phyloP scores from a whole-genome alignment of 139 green algal genomes.

The Chlorella vulgaris region DNA sequence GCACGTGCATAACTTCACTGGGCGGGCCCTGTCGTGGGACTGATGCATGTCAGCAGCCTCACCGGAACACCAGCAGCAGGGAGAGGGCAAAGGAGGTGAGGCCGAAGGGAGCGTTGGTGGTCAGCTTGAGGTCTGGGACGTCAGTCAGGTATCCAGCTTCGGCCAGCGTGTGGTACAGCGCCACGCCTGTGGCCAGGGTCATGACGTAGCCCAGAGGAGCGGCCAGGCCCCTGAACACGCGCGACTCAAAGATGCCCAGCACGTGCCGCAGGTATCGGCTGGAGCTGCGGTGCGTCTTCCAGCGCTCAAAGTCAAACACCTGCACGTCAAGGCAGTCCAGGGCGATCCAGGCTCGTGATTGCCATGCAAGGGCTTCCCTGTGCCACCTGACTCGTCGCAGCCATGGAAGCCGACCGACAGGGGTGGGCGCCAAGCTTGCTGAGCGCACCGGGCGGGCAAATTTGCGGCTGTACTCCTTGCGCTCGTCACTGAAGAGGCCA shows the following conservation, averaged over 20 bases:
- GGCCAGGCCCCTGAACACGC: slow-evolving; percentile 16
- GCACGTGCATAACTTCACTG: no score
- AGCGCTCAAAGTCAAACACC: slow-evolving; percentile 36
- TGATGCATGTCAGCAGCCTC: not conserved
- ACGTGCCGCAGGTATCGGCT: slow-evolving; percentile 31
- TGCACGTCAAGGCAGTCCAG: not conserved
- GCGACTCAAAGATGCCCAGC: slow-evolving; percentile 14
- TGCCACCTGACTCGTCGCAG: no score
- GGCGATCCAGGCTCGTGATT: no score
- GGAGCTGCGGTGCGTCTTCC: slow-evolving; percentile 26
- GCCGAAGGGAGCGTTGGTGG: slow-evolving; percentile 25
- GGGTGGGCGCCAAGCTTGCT: no score
- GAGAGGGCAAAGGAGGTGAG: slow-evolving; percentile 40
- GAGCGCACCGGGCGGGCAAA: not conserved
- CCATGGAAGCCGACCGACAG: no score
- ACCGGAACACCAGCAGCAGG: slow-evolving; percentile 30
- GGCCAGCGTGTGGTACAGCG: slow-evolving; percentile 6
- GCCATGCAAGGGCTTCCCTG: no score
- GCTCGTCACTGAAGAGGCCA: not conserved
- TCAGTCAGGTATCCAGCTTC: slow-evolving; percentile 26
- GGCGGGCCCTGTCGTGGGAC: no score
- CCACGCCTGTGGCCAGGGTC: slow-evolving; percentile 9
- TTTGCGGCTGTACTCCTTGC: not conserved
- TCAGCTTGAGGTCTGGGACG: slow-evolving; percentile 19
- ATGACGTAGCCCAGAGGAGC: slow-evolving; percentile 13